Conservation (phyloP, 441 rosid genomes). For the Arabidopsis hybrid region DNA sequence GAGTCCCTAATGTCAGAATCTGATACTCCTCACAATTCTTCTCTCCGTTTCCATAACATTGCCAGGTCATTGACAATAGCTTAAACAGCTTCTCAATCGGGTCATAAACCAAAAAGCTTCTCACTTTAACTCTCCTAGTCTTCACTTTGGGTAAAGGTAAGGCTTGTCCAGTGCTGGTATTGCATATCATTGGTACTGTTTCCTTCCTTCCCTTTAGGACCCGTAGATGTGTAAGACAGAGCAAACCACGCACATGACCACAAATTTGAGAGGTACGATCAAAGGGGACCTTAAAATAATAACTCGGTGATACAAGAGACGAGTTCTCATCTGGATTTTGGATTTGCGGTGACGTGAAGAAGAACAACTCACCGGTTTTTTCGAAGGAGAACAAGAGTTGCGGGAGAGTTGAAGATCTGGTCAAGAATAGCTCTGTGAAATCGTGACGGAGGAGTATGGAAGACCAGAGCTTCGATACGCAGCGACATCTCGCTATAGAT, state of each 20-base stretch:
- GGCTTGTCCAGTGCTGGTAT: not conserved
- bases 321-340: not conserved
- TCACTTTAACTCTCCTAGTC: not conserved
- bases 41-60: not conserved
- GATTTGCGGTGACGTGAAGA: conserved; percentile 8
- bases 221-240: not conserved
- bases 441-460: not conserved
- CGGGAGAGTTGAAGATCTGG: not conserved
- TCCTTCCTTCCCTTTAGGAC: not conserved
- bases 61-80: not conserved
- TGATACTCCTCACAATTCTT: not conserved
- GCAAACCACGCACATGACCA: not conserved
- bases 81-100: not conserved
- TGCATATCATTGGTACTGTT: not conserved
- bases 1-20: not conserved
- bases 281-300: not conserved
- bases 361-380: not conserved
- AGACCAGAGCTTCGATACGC: conserved; percentile 23
- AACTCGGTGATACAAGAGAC: not conserved
- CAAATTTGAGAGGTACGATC: not conserved
- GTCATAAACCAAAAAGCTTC: not conserved
- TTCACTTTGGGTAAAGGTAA: not conserved
- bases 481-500: not conserved
- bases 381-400: not conserved
- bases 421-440: not conserved